Conservation (phyloP, 2,329 filamentous ascomycete species). For the Cordyceps tenuipes region DNA sequence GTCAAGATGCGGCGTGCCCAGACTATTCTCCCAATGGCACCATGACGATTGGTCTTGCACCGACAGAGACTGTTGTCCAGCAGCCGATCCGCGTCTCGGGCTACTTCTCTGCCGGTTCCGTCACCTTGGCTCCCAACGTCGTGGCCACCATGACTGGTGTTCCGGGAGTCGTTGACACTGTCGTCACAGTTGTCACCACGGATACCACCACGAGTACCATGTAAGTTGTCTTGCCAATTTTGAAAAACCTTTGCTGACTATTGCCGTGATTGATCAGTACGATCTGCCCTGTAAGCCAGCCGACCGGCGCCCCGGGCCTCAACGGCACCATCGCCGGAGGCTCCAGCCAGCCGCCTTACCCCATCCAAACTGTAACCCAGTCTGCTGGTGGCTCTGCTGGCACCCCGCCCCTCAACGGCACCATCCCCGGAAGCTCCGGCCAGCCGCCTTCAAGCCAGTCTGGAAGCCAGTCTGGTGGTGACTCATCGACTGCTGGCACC, state of each 20-base stretch:
- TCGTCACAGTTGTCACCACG: background rate
- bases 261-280: background rate
- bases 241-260: no score
- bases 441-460: no score
- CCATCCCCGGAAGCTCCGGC: no score
- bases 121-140: background rate
- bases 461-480: no score
- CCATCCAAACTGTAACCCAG: no score
- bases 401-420: no score
- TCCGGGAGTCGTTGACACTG: constrained; percentile 4
- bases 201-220: background rate
- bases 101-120: constrained; percentile 1
- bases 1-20: background rate
- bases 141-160: constrained; percentile 1
- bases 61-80: background rate
- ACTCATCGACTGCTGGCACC: no score
- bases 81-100: constrained; percentile 7
- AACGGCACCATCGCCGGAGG: no score
- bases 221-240: background rate
- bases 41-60: background rate
- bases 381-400: no score
- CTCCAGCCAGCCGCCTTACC: no score
- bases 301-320: background rate
- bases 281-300: background rate
- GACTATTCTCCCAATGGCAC: constrained; percentile 6